Evolutionary conservation across 2,329 filamentous ascomycete species (phyloP).

Genomic region (Fusarium caatingaense): DNA sequence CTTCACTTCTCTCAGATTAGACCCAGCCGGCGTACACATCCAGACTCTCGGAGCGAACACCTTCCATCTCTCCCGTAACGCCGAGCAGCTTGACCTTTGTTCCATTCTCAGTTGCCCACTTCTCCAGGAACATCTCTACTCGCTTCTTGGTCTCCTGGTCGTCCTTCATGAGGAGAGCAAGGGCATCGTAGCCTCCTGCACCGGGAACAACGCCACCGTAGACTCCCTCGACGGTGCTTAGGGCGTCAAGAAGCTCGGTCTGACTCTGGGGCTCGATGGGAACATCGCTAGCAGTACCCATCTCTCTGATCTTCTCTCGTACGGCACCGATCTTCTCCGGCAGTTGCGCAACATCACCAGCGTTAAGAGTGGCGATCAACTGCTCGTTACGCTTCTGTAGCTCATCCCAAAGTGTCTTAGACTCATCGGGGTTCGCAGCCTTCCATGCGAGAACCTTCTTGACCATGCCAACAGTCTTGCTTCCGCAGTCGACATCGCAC

Average conservation of each 20-base stretch:
- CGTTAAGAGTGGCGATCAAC: conserved; percentile 73
- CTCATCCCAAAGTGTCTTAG: conserved; percentile 77
- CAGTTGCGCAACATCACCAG: conserved; percentile 58
- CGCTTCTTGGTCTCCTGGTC: conserved; percentile 70
- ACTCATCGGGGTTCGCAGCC: conserved; percentile 69
- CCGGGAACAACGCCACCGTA: conserved; percentile 93
- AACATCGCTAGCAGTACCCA: conserved; percentile 79
- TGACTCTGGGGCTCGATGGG: conserved; percentile 91
- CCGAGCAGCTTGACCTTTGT: conserved; percentile 75
- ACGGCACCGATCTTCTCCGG: conserved; percentile 60
- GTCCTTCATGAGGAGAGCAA: conserved; percentile 83
- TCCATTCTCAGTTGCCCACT: conserved; percentile 71
- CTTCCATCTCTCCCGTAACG: conserved; percentile 79
- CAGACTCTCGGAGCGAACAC: conserved; percentile 62
- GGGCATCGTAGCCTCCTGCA: conserved; percentile 92
- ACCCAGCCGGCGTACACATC: conserved; percentile 60
- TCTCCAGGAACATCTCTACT: conserved; percentile 70
- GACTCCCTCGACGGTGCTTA: conserved; percentile 79
- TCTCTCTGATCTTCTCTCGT: conserved; percentile 75
- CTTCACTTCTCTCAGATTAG: conserved; percentile 25
- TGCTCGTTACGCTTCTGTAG: conserved; percentile 80
- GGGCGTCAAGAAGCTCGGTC: conserved; percentile 83
- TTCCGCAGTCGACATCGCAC: conserved; percentile 96
- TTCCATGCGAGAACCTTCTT: conserved; percentile 90
- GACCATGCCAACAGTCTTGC: conserved; percentile 94